Conservation (phyloP, 441 rosid genomes). For the Macaranga tanarius region DNA sequence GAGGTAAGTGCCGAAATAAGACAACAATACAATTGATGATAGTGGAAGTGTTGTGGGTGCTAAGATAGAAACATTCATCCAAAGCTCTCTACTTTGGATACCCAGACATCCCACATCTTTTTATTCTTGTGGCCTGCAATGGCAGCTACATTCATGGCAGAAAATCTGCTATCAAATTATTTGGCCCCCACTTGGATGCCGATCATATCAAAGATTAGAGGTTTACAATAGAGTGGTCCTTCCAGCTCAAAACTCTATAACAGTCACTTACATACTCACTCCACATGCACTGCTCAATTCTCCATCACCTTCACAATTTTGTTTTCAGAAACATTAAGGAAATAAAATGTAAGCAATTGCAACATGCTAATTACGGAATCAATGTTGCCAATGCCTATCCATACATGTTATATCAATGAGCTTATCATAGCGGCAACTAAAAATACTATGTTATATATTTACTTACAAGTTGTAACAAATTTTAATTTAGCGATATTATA, state of each 20-base stretch:
- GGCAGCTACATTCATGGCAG: slow-evolving; percentile 31
- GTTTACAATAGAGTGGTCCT: slow-evolving; percentile 26
- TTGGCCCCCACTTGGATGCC: slow-evolving; percentile 37
- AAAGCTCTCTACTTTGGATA: slow-evolving; percentile 35
- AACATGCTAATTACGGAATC: not conserved
- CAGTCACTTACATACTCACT: not conserved
- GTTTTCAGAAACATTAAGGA: not conserved
- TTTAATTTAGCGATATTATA: too few relatives aligned
- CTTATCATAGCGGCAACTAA: not conserved
- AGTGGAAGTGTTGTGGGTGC: not conserved
- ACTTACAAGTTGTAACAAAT: too few relatives aligned
- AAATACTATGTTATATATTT: too few relatives aligned
- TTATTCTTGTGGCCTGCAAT: slow-evolving; percentile 38
- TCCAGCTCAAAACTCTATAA: not conserved
- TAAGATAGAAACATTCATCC: slow-evolving; percentile 1
- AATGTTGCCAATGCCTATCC: not conserved
- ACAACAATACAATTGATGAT: slow-evolving; percentile 9
- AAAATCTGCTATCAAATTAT: slow-evolving; percentile 23
- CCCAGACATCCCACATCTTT: slow-evolving; percentile 35
- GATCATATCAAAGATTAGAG: slow-evolving; percentile 26
- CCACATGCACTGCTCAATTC: not conserved
- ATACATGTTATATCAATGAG: not conserved
- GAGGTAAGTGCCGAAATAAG: not conserved
- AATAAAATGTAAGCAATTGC: not conserved
- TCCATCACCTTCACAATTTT: not conserved